Evolutionary conservation across 306 rosid genomes (phyloP).

Genomic region (Dicorynia guianensis): DNA sequence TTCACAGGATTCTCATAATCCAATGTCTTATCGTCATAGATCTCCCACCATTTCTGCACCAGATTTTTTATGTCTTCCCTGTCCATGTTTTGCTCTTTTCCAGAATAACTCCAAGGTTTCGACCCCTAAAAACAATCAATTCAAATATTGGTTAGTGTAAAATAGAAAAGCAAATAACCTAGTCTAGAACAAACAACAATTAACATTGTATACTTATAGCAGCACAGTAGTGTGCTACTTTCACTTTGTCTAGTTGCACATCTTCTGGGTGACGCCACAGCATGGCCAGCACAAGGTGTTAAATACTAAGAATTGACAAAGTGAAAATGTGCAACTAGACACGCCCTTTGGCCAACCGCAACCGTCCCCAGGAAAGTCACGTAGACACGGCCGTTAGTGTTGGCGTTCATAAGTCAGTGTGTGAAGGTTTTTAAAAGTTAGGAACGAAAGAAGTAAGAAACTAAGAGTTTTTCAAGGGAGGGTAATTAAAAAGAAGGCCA

Average conservation of each 20-base stretch:
- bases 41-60: constrained; percentile 85
- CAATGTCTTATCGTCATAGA: constrained; percentile 74
- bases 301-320: too few relatives aligned
- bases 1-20: constrained; percentile 47
- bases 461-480: not conserved
- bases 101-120: constrained; percentile 90
- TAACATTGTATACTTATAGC: constrained; percentile 51
- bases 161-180: too few relatives aligned
- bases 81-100: constrained; percentile 77
- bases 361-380: constrained; percentile 89
- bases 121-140: constrained; percentile 62
- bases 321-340: too few relatives aligned
- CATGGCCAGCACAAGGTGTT: constrained; percentile 81
- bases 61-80: constrained; percentile 82
- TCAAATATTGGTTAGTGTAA: too few relatives aligned
- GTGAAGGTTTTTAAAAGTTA: not conserved
- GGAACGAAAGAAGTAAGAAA: not conserved
- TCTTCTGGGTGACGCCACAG: constrained; percentile 87
- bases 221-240: constrained; percentile 90
- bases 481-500: not conserved
- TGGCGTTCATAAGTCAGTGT: not conserved
- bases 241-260: constrained; percentile 60
- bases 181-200: too few relatives aligned
- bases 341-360: constrained; percentile 86
- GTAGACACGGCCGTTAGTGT: constrained; percentile 61